phyloP scores from a whole-genome alignment of 1,284 basidiomycete species.

The Exsudoporus floridanus region DNA sequence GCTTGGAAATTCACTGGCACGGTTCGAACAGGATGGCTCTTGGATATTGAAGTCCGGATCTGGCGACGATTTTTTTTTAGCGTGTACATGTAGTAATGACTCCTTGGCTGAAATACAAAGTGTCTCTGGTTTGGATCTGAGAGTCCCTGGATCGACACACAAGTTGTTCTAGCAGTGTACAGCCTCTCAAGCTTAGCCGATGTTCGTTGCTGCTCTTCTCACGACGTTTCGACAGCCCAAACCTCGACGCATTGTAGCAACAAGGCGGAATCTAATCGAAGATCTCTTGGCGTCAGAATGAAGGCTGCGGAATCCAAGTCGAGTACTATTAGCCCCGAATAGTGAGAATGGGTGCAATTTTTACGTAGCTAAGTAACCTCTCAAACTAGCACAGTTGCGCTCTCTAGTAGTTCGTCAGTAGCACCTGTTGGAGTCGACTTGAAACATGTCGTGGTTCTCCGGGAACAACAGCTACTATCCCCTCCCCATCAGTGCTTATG shows the following conservation, averaged over 20 bases:
- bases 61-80: neutral
- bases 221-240: too few species aligned
- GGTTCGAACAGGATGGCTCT: conserved; percentile 20
- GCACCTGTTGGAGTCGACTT: neutral
- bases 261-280: too few species aligned
- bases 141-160: too few species aligned
- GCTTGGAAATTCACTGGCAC: neutral
- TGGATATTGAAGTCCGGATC: conserved; percentile 6
- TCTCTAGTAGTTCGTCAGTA: neutral
- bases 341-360: too few species aligned
- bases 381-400: neutral
- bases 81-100: neutral
- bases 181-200: neutral
- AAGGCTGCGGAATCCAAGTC: neutral
- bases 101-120: neutral
- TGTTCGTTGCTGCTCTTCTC: neutral
- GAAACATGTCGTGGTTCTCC: conserved; percentile 25
- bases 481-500: conserved; percentile 31
- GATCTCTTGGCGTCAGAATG: neutral
- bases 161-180: neutral
- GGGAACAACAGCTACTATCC: conserved; percentile 35
- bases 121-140: too few species aligned
- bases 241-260: too few species aligned
- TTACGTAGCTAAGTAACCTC: neutral
- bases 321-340: neutral